These are phyloP conservation scores for Xerocomus nothofagi DNA, from an alignment of 1,284 basidiomycete genomes.

Conservation along the genomic window DNA sequence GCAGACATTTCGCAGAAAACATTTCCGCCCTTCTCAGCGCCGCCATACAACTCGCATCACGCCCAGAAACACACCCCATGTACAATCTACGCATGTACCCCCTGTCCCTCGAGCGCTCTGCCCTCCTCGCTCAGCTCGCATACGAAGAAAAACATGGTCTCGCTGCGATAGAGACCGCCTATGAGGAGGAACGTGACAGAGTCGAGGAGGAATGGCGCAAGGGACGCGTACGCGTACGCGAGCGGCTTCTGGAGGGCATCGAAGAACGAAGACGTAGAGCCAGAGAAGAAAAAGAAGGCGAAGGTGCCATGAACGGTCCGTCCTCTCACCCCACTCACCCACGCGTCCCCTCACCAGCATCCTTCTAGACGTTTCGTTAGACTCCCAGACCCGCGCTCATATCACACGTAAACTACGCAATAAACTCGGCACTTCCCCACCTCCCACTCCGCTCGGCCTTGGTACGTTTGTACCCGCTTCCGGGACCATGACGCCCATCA, in stretches of 20 bases:
- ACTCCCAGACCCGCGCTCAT: constrained; percentile 73
- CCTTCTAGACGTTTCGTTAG: constrained; percentile 56
- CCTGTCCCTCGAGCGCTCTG: constrained; percentile 70
- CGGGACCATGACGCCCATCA: constrained; percentile 46
- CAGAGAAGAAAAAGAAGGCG: constrained; percentile 79
- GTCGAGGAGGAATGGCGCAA: constrained; percentile 78
- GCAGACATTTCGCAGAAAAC: constrained; percentile 54
- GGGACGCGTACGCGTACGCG: constrained; percentile 67
- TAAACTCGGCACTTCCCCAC: constrained; percentile 69
- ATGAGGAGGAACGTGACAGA: constrained; percentile 71
- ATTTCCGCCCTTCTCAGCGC: constrained; percentile 55
- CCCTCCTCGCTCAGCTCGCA: constrained; percentile 60
- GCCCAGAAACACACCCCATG: constrained; percentile 60
- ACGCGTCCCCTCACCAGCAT: constrained; percentile 6
- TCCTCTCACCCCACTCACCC: background rate
- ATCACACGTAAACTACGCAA: constrained; percentile 79
- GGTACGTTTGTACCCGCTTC: constrained; percentile 39
- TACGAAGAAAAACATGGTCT: constrained; percentile 64
- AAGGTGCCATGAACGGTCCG: constrained; percentile 65
- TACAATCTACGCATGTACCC: constrained; percentile 73
- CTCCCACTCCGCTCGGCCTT: constrained; percentile 47
- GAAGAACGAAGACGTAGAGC: constrained; percentile 74
- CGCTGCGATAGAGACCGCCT: constrained; percentile 62
- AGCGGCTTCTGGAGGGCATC: constrained; percentile 76
- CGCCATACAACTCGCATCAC: constrained; percentile 59